A percentile compares a stretch with the other conserved stretches of the same genome.
phyloP scores from a whole-genome alignment of 192 early-diverging fungal genomes.

The Coemansia sp. region DNA sequence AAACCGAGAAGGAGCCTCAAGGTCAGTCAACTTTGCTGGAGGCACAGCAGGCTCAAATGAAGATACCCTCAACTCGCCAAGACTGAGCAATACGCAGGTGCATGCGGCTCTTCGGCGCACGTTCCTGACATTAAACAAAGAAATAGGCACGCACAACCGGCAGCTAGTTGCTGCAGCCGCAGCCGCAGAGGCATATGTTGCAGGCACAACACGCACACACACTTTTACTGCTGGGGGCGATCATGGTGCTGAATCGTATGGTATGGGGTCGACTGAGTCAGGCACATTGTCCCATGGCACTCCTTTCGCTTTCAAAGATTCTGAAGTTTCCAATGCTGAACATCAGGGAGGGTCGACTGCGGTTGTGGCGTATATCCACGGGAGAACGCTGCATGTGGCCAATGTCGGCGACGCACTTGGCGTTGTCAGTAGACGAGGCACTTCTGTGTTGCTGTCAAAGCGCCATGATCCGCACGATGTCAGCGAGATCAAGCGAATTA shows the following conservation, averaged over 20 bases:
- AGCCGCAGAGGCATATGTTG: slow-evolving; percentile 40
- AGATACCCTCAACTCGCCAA: slow-evolving; percentile 12
- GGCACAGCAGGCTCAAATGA: slow-evolving; percentile 10
- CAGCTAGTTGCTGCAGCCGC: slow-evolving; percentile 48
- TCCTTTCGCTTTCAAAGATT: slow-evolving; percentile 22
- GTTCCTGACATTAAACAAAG: slow-evolving; percentile 81
- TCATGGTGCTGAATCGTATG: slow-evolving; percentile 6
- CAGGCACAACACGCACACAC: slow-evolving; percentile 31
- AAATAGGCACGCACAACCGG: slow-evolving; percentile 64
- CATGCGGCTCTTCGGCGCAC: slow-evolving; percentile 75
- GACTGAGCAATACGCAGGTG: slow-evolving; percentile 39
- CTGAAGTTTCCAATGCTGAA: slow-evolving; percentile 39
- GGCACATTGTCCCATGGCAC: slow-evolving; percentile 29
- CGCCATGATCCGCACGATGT: slow-evolving; percentile 72
- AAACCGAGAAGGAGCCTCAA: slow-evolving; percentile 16
- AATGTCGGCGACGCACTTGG: slow-evolving; percentile 85
- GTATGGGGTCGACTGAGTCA: slow-evolving; percentile 21
- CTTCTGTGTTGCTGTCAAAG: slow-evolving; percentile 65
- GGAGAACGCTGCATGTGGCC: slow-evolving; percentile 76
- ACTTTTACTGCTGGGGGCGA: slow-evolving; percentile 10
- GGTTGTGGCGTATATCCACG: slow-evolving; percentile 75
- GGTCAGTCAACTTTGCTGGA: slow-evolving; percentile 47
- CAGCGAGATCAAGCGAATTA: slow-evolving; percentile 73
- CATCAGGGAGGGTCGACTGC: slow-evolving; percentile 74
- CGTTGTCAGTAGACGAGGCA: slow-evolving; percentile 73